These are phyloP conservation scores for Thelonectria discophora DNA, from an alignment of 2,329 filamentous ascomycete genomes.

Conservation along the genomic window DNA sequence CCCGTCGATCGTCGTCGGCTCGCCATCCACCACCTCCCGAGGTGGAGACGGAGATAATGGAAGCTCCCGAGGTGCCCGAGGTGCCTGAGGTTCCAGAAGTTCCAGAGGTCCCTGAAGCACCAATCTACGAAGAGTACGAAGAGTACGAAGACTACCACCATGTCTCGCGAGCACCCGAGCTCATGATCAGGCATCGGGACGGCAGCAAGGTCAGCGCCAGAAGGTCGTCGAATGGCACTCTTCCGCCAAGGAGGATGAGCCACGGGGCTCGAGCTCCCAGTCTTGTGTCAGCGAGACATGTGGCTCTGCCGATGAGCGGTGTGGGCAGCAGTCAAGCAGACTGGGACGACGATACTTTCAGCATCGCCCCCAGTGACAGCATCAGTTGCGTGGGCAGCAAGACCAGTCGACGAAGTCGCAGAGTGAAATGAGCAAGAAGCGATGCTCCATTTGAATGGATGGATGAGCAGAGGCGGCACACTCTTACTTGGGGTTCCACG, in stretches of 20 bases:
- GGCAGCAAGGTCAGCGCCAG: constrained; percentile 40
- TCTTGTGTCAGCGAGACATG: constrained; percentile 45
- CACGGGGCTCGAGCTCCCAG: constrained; percentile 38
- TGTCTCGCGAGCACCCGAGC: constrained; percentile 25
- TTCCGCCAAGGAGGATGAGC: constrained; percentile 31
- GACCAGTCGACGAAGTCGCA: constrained; percentile 40
- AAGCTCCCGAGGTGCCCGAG: constrained; percentile 32
- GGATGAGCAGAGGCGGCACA: background rate
- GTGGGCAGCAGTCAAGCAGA: constrained; percentile 52
- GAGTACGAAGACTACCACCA: constrained; percentile 8
- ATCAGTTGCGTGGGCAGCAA: constrained; percentile 66
- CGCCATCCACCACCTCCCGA: constrained; percentile 39
- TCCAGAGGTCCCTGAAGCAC: constrained; percentile 27
- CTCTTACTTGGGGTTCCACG: background rate
- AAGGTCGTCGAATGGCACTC: constrained; percentile 30
- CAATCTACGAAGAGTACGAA: constrained; percentile 12
- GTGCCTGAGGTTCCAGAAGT: background rate
- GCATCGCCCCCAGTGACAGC: constrained; percentile 68
- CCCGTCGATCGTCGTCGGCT: constrained; percentile 39
- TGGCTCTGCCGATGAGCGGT: constrained; percentile 54
- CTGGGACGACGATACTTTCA: constrained; percentile 60
- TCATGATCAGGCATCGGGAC: constrained; percentile 45
- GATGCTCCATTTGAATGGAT: background rate
- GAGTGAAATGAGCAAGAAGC: constrained; percentile 32
- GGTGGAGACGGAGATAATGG: constrained; percentile 41